Conservation (phyloP, 2,329 filamentous ascomycete genomes). For the Berkeleyomyces rouxiae region DNA sequence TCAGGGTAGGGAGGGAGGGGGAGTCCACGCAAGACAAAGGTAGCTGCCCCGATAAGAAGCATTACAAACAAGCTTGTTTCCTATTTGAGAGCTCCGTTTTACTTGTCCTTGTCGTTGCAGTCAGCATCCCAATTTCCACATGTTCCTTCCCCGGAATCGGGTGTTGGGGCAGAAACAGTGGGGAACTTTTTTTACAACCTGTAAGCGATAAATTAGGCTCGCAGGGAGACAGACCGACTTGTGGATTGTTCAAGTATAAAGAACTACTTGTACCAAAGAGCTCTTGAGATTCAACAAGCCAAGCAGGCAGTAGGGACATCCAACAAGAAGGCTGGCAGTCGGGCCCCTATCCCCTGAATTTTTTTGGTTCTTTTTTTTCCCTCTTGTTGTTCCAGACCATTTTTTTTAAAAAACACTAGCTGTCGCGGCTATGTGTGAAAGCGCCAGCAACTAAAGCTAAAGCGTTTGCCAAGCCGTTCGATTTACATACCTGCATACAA, state of each 20-base stretch:
- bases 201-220: not conserved
- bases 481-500: not conserved
- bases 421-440: not conserved
- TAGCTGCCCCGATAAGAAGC: not conserved
- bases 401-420: not conserved
- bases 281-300: too few relatives aligned
- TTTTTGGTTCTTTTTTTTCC: not conserved
- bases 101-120: not conserved
- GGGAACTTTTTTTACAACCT: not conserved
- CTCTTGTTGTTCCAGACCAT: not conserved
- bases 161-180: not conserved
- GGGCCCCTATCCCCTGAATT: too few relatives aligned
- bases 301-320: too few relatives aligned
- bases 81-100: not conserved
- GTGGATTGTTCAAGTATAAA: not conserved
- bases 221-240: not conserved
- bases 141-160: not conserved
- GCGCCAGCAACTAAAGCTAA: not conserved
- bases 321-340: too few relatives aligned
- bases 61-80: not conserved
- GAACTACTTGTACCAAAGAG: too few relatives aligned
- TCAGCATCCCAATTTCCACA: not conserved
- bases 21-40: not conserved
- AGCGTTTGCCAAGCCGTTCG: not conserved
- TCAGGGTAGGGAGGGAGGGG: too few relatives aligned